phyloP scores from a whole-genome alignment of 2,329 filamentous ascomycete species.

The Fusarium xyrophilum region DNA sequence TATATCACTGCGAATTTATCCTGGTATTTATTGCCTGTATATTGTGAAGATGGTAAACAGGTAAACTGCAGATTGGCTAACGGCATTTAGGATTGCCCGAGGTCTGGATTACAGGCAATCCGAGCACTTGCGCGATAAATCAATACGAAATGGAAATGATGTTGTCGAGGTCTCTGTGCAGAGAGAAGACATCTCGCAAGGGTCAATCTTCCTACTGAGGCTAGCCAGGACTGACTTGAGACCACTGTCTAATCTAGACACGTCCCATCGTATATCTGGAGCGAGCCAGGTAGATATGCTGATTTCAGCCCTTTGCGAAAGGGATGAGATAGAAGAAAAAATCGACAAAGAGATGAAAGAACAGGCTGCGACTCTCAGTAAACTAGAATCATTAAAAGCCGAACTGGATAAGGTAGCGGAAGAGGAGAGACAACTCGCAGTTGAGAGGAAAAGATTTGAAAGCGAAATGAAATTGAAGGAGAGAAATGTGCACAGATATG shows the following conservation, averaged over 20 bases:
- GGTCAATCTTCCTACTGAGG: background rate
- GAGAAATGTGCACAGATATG: accelerated
- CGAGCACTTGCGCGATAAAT: accelerated
- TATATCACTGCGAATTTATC: accelerated
- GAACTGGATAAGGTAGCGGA: background rate
- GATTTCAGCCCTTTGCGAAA: background rate
- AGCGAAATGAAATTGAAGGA: accelerated
- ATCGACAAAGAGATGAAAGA: accelerated
- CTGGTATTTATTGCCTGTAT: too few species aligned
- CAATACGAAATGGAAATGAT: background rate
- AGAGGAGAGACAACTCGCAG: background rate
- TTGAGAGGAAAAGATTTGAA: background rate
- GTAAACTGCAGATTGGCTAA: background rate
- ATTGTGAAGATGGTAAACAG: background rate
- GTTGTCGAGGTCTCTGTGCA: accelerated
- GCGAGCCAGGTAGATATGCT: accelerated
- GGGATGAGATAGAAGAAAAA: accelerated
- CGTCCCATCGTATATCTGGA: accelerated
- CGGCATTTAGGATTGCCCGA: accelerated
- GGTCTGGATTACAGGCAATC: background rate
- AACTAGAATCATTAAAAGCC: accelerated
- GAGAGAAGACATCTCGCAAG: background rate
- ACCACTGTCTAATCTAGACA: accelerated
- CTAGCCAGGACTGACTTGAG: background rate
- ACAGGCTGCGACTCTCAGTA: accelerated